phyloP scores from a whole-genome alignment of 192 early-diverging fungal genomes.

The Funneliformis mosseae region DNA sequence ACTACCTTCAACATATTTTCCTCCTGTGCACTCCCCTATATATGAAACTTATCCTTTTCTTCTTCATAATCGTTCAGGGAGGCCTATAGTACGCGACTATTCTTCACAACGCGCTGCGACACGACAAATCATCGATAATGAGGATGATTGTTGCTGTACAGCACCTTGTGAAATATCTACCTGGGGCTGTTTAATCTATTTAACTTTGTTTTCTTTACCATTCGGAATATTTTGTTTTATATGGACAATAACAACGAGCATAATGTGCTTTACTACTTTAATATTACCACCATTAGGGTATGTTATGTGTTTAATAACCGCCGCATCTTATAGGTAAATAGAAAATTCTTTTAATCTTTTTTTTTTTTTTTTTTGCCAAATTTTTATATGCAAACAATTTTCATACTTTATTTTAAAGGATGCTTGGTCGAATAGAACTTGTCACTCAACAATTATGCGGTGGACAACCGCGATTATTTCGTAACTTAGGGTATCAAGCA shows the following conservation, averaged over 20 bases:
- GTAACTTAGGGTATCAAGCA: background rate
- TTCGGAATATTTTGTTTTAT: slow-evolving; percentile 1
- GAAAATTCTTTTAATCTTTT: background rate
- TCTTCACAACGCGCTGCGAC: background rate
- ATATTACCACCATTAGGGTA: background rate
- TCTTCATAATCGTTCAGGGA: background rate
- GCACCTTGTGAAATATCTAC: slow-evolving; percentile 3
- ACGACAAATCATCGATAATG: background rate
- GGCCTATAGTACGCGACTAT: background rate
- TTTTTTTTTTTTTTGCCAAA: background rate
- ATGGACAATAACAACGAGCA: background rate
- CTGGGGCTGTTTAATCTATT: slow-evolving; percentile 5
- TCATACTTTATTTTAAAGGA: background rate
- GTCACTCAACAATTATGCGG: background rate
- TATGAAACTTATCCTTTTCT: background rate
- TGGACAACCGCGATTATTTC: background rate
- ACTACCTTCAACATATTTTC: background rate
- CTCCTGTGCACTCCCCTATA: background rate
- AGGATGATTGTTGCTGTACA: background rate
- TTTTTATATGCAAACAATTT: background rate
- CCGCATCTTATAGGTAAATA: slow-evolving; percentile 1
- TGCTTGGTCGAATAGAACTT: slow-evolving; percentile 4
- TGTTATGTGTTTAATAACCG: background rate
- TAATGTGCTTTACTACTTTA: background rate
- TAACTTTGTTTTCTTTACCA: slow-evolving; percentile 11